Base-by-base conservation (phyloP, 768 basidiomycete genomes). In the Leucosporidium yakuticum region DNA sequence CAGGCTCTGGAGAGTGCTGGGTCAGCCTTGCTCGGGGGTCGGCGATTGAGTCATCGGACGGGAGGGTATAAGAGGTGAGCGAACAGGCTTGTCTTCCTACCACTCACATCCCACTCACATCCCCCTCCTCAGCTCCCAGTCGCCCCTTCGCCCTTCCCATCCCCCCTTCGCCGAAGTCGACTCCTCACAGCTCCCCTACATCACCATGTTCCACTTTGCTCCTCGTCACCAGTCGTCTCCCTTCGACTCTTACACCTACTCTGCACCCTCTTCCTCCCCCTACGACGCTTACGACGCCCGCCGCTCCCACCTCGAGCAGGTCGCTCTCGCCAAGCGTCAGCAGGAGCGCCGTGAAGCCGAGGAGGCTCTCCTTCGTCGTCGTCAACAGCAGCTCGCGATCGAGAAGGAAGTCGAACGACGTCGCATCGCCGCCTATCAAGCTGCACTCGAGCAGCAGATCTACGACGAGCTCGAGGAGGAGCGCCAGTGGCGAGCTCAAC, bases 261-360 rank as follows among this genome's bases (percentile, higher is more conserved):
- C 54, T 31, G 11, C 54, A 19, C 54, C 27, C 5, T n/a, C 50
- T 51, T 51, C 50, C 50, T 55, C 27, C 27, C 17, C 4, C 57
- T 58, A 34, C 36, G 57, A 58, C 36, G 21, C 57, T 6, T 58
- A 58, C 57, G 57, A 34, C 57, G 57, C 57, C 12, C 57, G 34
- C 31, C 57, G 57, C 32, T 19, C 57, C 23, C 31, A 31, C 32
- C 57, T 58, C 57, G 57, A 58, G 34, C 32, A 23, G 20, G 34
- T 34, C 7, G 57, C 57, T 17, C 31, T 58, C 31, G 36, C 36
- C 9, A 15, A n/a, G 11, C 32, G 25, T 8, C 57, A 58, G 57
- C 32, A 36, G 21, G 32, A 23, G 11, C 57, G 36, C 21, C 32
- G 32, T 4, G 34, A 19, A 4, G 36, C 36, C 20, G 57, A 58